Conservation (phyloP, 208 protist genomes). For the Crithidia brevicula region DNA sequence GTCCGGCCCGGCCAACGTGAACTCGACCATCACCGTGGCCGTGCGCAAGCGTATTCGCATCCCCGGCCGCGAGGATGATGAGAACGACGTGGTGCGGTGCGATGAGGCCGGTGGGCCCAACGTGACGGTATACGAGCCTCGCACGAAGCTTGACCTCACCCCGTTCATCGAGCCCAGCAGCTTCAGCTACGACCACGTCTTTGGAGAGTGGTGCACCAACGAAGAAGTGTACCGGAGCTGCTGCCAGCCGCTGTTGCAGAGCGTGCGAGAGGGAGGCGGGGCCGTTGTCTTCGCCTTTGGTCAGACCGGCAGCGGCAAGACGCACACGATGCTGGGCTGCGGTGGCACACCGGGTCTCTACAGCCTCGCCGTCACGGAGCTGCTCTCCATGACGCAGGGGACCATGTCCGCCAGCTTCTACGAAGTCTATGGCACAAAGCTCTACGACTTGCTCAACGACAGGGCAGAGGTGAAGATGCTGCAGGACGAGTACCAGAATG, state of each 20-base stretch:
- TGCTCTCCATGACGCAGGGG: constrained; percentile 73
- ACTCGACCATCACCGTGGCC: constrained; percentile 70
- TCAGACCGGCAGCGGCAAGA: constrained; percentile 96
- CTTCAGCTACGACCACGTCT: constrained; percentile 85
- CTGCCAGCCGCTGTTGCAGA: constrained; percentile 69
- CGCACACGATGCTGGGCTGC: constrained; percentile 88
- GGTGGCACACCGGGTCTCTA: constrained; percentile 82
- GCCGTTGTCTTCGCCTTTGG: constrained; percentile 95
- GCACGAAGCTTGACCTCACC: constrained; percentile 92
- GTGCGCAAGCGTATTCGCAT: constrained; percentile 87
- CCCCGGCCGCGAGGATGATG: constrained; percentile 44
- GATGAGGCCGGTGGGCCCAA: constrained; percentile 25
- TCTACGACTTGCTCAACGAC: constrained; percentile 95
- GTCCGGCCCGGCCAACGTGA: neutral
- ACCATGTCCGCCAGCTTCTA: constrained; percentile 88
- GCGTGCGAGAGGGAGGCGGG: constrained; percentile 62
- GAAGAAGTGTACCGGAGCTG: constrained; percentile 68
- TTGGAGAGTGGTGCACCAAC: constrained; percentile 68
- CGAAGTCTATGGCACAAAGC: constrained; percentile 94
- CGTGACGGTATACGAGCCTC: constrained; percentile 78
- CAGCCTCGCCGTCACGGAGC: constrained; percentile 90
- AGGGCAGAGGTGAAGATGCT: constrained; percentile 84
- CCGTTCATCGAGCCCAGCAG: constrained; percentile 90
- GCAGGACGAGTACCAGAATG: constrained; percentile 92
- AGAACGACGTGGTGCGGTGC: constrained; percentile 85